These are phyloP conservation scores for Graphiopsis chlorocephala DNA, from an alignment of 2,329 filamentous ascomycete genomes.

Conservation along the genomic window DNA sequence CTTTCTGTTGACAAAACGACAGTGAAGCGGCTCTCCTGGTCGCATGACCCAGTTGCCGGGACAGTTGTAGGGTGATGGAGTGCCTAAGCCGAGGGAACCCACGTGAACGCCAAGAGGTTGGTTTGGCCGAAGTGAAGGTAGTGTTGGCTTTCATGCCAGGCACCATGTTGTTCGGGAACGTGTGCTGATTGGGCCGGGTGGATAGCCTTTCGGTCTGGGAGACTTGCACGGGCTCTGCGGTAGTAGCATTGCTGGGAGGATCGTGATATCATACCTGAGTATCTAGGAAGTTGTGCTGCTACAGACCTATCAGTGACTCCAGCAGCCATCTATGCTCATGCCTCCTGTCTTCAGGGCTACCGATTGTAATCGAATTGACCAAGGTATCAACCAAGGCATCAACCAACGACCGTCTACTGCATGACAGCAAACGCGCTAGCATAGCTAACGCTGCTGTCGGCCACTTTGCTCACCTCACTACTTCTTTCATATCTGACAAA, in stretches of 20 bases:
- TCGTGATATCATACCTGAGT: not conserved
- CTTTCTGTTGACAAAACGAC: not conserved
- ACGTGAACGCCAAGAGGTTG: not conserved
- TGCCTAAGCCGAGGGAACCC: not conserved
- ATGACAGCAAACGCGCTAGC: constrained; percentile 84
- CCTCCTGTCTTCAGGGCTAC: not conserved
- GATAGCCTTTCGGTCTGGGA: not conserved
- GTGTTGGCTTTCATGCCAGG: not conserved
- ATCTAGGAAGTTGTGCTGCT: not conserved
- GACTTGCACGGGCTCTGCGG: not conserved
- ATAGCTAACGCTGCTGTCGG: constrained; percentile 90
- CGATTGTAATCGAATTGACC: not conserved
- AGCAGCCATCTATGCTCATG: not conserved
- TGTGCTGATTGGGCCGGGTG: not conserved
- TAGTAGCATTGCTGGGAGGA: not conserved
- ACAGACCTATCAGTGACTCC: not conserved
- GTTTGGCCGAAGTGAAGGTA: not conserved
- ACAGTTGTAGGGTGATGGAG: not conserved
- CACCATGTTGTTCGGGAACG: not conserved
- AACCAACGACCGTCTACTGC: constrained; percentile 41
- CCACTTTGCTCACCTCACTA: constrained; percentile 63
- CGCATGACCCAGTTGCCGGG: not conserved
- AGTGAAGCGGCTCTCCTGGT: not conserved
- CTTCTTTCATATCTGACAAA: constrained; percentile 89
- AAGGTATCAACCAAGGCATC: not conserved